Evolutionary conservation across 768 basidiomycete species (phyloP), one percentile per base, ranked within the genome.

Genomic region (Lactarius hengduanensis): DNA sequence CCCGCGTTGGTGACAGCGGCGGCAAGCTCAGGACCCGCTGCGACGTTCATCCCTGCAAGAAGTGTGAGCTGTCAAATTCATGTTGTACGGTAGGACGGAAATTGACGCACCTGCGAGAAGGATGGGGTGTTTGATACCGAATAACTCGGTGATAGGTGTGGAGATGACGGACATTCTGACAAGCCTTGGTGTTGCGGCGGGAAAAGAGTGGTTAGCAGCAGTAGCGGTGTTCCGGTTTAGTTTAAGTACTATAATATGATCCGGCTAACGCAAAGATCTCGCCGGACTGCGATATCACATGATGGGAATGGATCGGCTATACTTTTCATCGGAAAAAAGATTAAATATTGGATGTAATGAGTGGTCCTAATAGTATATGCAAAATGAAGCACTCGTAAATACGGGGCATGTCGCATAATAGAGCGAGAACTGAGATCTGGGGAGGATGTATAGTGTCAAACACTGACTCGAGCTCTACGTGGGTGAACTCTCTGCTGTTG

Each of bases 1-100:
- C 95, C 94, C 32, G 94, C 95, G 72, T 96, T 97, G 54, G 92
- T 93, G 64, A 96, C 94, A 45, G 92, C 94, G 47, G 94, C 95
- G 20, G 94, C 94, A 30, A 96, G 85, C 75, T 95, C 93, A 20
- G 94, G 84, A 28, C 87, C 87, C 8, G 85, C 84, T 22, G 86
- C 85, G 18, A 86, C 85, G 69, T 87, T 87, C 85, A 86, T 86
- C 36, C 87, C 83, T 83, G 70, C 62, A n/a, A n/a, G 22, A 32
- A 43, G 11, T 47, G 57, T 60, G 7, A 59, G 55, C 4, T 7
- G 45, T 4, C n/a, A 38, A 20, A 26, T 18, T 54, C 38, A 28
- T 18, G 26, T 28, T 10, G 16, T 20, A 11, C 7, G 11, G 9
- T 41, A 28, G 38, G 13, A 40, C 38, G 38, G 38, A 40, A 40